Conservation (phyloP, 768 basidiomycete genomes). For the Pleurotus platypus region DNA sequence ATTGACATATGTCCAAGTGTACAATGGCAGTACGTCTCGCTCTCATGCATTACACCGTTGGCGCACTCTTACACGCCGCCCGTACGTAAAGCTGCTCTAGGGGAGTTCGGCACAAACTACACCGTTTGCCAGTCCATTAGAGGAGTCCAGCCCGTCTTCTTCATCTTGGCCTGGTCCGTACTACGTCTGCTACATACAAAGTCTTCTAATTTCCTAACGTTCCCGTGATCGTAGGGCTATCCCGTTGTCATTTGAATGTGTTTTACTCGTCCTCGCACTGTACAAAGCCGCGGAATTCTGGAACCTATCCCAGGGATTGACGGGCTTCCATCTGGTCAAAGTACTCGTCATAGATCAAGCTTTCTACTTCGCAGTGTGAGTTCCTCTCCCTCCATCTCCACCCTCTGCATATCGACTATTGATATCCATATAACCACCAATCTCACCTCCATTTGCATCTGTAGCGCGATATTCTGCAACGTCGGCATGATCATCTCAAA, state of each 20-base stretch:
- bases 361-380: slow-evolving; percentile 3
- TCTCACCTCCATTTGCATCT: background rate
- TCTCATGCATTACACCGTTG: no score
- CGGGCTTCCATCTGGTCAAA: background rate
- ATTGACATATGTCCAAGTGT: background rate
- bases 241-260: background rate
- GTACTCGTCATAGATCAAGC: slow-evolving; percentile 4
- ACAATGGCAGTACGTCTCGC: background rate
- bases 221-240: background rate
- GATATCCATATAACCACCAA: background rate
- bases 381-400: background rate
- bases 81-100: background rate
- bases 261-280: background rate
- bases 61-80: background rate
- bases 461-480: slow-evolving; percentile 5
- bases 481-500: slow-evolving; percentile 7
- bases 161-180: slow-evolving; percentile 1
- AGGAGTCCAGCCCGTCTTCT: slow-evolving; percentile 1
- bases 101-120: background rate
- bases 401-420: background rate
- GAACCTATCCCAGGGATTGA: slow-evolving; percentile 3
- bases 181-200: background rate
- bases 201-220: background rate
- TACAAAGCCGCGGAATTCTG: slow-evolving; percentile 8
- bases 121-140: slow-evolving; percentile 4